Conservation (phyloP, 1,284 basidiomycete species). For the Ceratobasidium sp. region DNA sequence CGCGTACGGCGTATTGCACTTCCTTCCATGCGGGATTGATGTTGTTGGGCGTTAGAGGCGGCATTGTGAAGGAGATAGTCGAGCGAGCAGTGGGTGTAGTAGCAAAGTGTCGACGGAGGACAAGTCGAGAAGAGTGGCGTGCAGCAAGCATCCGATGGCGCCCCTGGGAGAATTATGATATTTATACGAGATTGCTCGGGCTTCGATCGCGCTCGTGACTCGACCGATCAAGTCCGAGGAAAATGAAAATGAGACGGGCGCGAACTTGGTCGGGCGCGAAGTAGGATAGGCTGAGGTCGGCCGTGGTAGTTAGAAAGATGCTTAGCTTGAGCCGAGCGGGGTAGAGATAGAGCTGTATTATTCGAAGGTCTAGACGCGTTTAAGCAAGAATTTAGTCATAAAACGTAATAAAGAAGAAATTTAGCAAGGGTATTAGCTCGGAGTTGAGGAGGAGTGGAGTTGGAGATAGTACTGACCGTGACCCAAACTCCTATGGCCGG, state of each 20-base stretch:
- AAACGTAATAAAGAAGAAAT: background rate
- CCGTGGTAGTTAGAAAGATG: background rate
- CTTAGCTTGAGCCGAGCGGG: background rate
- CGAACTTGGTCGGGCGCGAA: background rate
- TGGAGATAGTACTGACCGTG: background rate
- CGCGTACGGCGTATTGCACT: conserved; percentile 97
- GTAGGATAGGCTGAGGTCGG: background rate
- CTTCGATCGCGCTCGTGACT: conserved; percentile 18
- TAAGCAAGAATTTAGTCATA: background rate
- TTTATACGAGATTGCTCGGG: conserved; percentile 58
- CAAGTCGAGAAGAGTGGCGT: conserved; percentile 2
- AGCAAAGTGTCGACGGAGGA: background rate
- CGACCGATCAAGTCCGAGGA: conserved; percentile 32
- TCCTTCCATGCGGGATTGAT: conserved; percentile 88
- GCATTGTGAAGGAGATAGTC: conserved; percentile 57
- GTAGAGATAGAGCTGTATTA: background rate
- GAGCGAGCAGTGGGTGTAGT: conserved; percentile 16
- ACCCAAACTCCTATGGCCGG: background rate
- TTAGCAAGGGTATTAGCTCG: no score
- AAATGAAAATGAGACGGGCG: background rate
- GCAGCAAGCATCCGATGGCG: conserved; percentile 27
- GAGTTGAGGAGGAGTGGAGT: background rate
- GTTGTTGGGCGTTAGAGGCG: conserved; percentile 65
- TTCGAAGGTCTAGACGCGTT: background rate
- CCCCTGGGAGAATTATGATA: conserved; percentile 8